These are phyloP conservation scores for Sugiyamaella marilandica DNA, from an alignment of 805 yeast genomes.

Conservation along the genomic window DNA sequence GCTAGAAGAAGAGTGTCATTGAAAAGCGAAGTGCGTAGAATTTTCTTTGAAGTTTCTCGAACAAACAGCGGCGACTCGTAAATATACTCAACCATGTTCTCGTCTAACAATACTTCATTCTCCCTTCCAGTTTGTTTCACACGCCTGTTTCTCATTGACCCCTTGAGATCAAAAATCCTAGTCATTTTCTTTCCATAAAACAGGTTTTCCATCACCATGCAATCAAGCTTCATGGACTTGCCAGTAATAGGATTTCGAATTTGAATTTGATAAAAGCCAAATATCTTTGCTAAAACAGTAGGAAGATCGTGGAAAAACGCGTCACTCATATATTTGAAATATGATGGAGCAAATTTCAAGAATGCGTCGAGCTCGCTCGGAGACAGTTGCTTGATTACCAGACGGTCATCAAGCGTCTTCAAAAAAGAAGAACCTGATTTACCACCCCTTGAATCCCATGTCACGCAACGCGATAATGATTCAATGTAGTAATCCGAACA, in stretches of 20 bases:
- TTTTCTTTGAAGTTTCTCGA: constrained; percentile 81
- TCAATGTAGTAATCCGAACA: constrained; percentile 71
- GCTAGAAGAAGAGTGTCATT: constrained; percentile 91
- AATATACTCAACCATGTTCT: constrained; percentile 96
- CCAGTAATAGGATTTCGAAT: constrained; percentile 75
- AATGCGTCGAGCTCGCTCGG: constrained; percentile 89
- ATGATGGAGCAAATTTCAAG: constrained; percentile 92
- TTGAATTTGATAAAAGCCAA: constrained; percentile 93
- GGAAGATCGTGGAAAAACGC: constrained; percentile 93
- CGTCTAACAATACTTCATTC: constrained; percentile 91
- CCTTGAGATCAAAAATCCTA: constrained; percentile 90
- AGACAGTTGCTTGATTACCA: constrained; percentile 83
- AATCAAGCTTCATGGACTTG: constrained; percentile 77
- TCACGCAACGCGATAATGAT: constrained; percentile 85
- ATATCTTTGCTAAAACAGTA: constrained; percentile 88
- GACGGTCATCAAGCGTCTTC: constrained; percentile 85
- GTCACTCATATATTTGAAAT: constrained; percentile 93
- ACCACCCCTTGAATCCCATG: constrained; percentile 96
- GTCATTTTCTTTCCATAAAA: constrained; percentile 79
- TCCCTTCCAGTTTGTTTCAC: constrained; percentile 95
- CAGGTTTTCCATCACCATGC: constrained; percentile 91
- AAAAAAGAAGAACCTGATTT: constrained; percentile 92
- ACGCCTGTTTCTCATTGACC: constrained; percentile 96
- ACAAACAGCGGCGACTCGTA: constrained; percentile 95
- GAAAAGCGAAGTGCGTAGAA: constrained; percentile 84